These are phyloP conservation scores for Penicillium sp. DNA, from an alignment of 2,329 filamentous ascomycete genomes.

Conservation along the genomic window DNA sequence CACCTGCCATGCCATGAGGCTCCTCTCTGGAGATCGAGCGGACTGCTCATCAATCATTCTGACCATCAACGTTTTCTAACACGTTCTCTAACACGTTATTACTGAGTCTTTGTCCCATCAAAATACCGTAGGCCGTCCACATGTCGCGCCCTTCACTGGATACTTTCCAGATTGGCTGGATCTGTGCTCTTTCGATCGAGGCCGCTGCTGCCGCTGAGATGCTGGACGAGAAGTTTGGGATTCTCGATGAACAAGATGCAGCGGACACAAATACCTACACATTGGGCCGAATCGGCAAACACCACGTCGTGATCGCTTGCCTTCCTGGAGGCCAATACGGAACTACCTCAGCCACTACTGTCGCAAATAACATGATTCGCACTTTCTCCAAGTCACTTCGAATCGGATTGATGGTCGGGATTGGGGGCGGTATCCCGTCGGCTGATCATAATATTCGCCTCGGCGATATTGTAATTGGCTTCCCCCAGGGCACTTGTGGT, in stretches of 20 bases:
- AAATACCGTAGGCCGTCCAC: too few relatives aligned
- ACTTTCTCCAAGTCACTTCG: slow-evolving; percentile 19
- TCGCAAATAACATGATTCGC: slow-evolving; percentile 19
- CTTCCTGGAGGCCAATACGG: slow-evolving; percentile 15
- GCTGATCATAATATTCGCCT: slow-evolving; percentile 29
- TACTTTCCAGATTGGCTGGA: slow-evolving; percentile 14
- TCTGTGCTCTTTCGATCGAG: slow-evolving; percentile 10
- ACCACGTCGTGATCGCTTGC: slow-evolving; percentile 24
- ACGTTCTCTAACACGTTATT: too few relatives aligned
- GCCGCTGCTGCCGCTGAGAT: not conserved
- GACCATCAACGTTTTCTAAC: too few relatives aligned
- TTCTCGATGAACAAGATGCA: slow-evolving; percentile 14
- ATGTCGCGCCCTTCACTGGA: slow-evolving; percentile 9
- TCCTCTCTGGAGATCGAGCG: too few relatives aligned
- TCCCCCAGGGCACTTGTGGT: slow-evolving; percentile 6
- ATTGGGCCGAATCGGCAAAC: slow-evolving; percentile 18
- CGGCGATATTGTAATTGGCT: slow-evolving; percentile 24
- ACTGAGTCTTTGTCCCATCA: slow-evolving; percentile 6
- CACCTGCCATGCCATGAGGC: too few relatives aligned
- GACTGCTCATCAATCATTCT: too few relatives aligned
- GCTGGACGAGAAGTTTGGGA: slow-evolving; percentile 19
- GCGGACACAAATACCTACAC: slow-evolving; percentile 22
- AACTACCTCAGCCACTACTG: slow-evolving; percentile 13
- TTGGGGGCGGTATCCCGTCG: slow-evolving; percentile 29
- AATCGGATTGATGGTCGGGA: slow-evolving; percentile 23